A percentile compares a stretch with the other conserved stretches of the same genome.
These are phyloP conservation scores for Exidia glandulosa DNA, from an alignment of 768 basidiomycete species.

Conservation along the genomic window DNA sequence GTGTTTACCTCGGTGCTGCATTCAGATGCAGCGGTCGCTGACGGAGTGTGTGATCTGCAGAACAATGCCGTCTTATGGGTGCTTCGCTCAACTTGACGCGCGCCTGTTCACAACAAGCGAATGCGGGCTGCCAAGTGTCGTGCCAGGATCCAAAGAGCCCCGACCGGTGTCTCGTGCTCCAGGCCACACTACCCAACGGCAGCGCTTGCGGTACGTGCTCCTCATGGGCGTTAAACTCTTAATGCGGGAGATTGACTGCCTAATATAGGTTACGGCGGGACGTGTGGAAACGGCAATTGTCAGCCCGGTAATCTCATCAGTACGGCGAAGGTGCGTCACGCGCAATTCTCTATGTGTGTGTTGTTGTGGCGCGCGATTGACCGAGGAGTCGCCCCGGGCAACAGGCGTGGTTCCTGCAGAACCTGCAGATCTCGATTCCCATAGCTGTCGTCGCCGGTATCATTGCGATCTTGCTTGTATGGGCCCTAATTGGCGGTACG, in stretches of 20 bases:
- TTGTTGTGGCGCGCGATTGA: not conserved
- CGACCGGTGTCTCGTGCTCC: slow-evolving; percentile 58
- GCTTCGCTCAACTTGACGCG: slow-evolving; percentile 55
- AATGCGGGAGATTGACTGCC: not conserved
- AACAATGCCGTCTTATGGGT: slow-evolving; percentile 68
- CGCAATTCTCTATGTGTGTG: not conserved
- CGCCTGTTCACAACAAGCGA: slow-evolving; percentile 53
- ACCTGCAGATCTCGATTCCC: slow-evolving; percentile 71
- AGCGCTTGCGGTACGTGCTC: slow-evolving; percentile 62
- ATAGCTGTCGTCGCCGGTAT: slow-evolving; percentile 63
- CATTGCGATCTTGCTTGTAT: slow-evolving; percentile 47
- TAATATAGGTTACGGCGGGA: slow-evolving; percentile 55
- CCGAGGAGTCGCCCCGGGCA: not conserved
- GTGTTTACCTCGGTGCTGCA: not conserved
- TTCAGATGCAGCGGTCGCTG: slow-evolving; percentile 1
- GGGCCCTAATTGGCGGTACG: slow-evolving; percentile 24
- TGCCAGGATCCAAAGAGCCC: slow-evolving; percentile 59
- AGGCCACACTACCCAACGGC: slow-evolving; percentile 65
- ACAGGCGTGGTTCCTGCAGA: slow-evolving; percentile 64
- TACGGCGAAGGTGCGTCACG: slow-evolving; percentile 42
- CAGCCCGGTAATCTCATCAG: slow-evolving; percentile 45
- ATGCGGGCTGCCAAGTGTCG: slow-evolving; percentile 64
- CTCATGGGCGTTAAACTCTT: not conserved
- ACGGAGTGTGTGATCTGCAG: slow-evolving; percentile 23
- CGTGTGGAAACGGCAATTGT: slow-evolving; percentile 53